phyloP scores from a whole-genome alignment of 768 basidiomycete species.

The Trametes maxima region DNA sequence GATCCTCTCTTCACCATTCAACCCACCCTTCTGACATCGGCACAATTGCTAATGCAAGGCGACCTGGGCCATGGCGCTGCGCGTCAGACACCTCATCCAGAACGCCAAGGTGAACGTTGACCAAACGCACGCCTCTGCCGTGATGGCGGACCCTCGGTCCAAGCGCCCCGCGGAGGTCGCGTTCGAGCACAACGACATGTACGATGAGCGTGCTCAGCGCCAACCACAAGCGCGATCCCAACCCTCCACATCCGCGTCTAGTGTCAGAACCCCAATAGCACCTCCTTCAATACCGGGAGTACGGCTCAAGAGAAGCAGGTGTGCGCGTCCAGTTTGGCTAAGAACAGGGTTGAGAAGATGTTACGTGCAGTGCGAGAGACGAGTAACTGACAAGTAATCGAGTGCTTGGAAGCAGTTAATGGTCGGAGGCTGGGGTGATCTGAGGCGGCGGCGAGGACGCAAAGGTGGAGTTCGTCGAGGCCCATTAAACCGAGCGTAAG shows the following conservation, averaged over 20 bases:
- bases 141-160: background rate
- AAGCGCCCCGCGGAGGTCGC: conserved; percentile 17
- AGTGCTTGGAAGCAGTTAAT: conserved; percentile 96
- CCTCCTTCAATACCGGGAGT: conserved; percentile 87
- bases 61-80: conserved; percentile 71
- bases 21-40: background rate
- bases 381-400: conserved; percentile 77
- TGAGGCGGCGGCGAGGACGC: conserved; percentile 81
- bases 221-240: background rate
- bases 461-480: conserved; percentile 86
- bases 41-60: conserved; percentile 48
- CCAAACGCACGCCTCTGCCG: background rate
- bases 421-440: conserved; percentile 67
- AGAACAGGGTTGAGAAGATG: background rate
- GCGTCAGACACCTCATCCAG: conserved; percentile 67
- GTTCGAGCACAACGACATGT: conserved; percentile 13
- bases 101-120: conserved; percentile 65
- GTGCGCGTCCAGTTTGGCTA: conserved; percentile 93
- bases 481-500: conserved; percentile 94
- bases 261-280: conserved; percentile 87
- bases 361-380: background rate
- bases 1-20: conserved; percentile 11
- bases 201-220: background rate
- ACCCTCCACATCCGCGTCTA: conserved; percentile 59
- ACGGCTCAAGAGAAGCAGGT: conserved; percentile 81